phyloP scores from a whole-genome alignment of 495 filamentous ascomycete genomes.

The Trichoderma parareesei region DNA sequence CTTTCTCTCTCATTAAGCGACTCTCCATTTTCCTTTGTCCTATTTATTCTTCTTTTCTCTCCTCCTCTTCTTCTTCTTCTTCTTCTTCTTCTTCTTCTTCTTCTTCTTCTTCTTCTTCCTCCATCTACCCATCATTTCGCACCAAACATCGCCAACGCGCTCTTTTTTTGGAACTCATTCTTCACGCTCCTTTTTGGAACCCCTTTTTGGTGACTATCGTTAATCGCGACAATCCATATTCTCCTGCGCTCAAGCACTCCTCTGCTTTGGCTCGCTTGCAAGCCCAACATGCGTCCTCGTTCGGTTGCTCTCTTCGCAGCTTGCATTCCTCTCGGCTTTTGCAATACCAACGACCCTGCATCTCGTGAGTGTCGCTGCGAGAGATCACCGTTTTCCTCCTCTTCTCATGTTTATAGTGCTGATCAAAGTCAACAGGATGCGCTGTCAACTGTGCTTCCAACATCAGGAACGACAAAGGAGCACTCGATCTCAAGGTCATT shows the following conservation, averaged over 20 bases:
- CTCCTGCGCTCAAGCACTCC: background rate
- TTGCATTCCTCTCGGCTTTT: background rate
- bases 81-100: background rate
- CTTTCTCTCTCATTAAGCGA: background rate
- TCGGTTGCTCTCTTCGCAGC: background rate
- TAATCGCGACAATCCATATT: background rate
- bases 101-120: background rate
- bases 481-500: background rate
- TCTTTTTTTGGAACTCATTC: constrained; percentile 6
- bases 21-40: background rate
- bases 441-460: constrained; percentile 3
- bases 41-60: background rate
- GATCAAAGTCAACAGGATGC: background rate
- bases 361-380: background rate
- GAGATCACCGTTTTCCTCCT: background rate
- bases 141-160: background rate
- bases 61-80: background rate
- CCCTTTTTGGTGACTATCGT: constrained; percentile 7
- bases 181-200: background rate
- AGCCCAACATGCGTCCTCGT: background rate
- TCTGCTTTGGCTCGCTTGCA: background rate
- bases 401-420: background rate
- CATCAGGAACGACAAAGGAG: background rate
- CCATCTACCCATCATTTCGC: background rate
- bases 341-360: background rate